phyloP scores from a whole-genome alignment of 495 filamentous ascomycete genomes.

The Aspergillus steynii region DNA sequence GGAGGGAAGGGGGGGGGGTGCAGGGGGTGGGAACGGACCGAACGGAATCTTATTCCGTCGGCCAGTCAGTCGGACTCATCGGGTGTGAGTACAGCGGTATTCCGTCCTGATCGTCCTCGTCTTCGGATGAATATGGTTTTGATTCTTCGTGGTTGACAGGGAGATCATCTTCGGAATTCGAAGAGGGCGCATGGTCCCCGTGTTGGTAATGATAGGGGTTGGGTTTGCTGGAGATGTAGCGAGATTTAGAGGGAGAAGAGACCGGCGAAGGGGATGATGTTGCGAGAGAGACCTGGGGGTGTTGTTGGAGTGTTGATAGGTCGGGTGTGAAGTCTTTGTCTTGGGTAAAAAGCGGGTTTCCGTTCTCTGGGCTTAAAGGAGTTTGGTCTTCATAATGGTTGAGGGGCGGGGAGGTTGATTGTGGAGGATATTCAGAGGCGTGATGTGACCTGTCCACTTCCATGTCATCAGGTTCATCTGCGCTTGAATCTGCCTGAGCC shows the following conservation, averaged over 20 bases:
- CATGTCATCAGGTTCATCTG: slow-evolving; percentile 18
- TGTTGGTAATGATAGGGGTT: not conserved
- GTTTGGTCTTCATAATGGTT: not conserved
- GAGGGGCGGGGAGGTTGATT: not conserved
- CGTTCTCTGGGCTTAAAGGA: too few relatives aligned
- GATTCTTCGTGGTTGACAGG: not conserved
- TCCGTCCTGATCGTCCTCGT: slow-evolving; percentile 3
- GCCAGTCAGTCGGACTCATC: slow-evolving; percentile 10
- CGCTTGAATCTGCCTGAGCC: slow-evolving; percentile 3
- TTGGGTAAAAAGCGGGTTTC: not conserved
- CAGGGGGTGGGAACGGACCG: too few relatives aligned
- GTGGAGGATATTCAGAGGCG: not conserved
- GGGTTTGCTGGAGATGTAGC: not conserved
- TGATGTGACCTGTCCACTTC: slow-evolving; percentile 9
- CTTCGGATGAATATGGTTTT: not conserved
- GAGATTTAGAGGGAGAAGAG: too few relatives aligned
- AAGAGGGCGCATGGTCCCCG: not conserved
- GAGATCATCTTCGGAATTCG: slow-evolving; percentile 4
- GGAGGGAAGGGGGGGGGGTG: not conserved
- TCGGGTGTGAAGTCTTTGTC: not conserved
- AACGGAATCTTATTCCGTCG: not conserved
- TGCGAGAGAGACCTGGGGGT: not conserved
- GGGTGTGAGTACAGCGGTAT: slow-evolving; percentile 8
- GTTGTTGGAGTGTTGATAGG: not conserved
- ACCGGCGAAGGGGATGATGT: not conserved